These are phyloP conservation scores for Zymoseptoria brevis DNA, from an alignment of 2,329 filamentous ascomycete species.

Conservation along the genomic window DNA sequence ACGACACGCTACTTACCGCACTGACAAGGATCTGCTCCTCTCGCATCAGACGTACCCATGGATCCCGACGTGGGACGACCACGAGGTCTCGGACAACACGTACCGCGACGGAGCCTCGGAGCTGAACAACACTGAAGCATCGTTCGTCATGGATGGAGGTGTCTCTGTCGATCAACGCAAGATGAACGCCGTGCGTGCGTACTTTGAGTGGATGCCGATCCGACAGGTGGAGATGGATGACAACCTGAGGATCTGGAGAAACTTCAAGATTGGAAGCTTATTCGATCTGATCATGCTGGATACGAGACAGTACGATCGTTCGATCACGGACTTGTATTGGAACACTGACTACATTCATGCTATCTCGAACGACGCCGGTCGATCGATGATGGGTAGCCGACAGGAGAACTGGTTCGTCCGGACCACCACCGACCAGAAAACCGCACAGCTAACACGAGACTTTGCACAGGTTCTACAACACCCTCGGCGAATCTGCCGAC, in stretches of 20 bases:
- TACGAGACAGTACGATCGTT: constrained; percentile 60
- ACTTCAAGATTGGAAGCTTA: constrained; percentile 57
- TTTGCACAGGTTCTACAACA: constrained; percentile 47
- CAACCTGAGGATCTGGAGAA: constrained; percentile 60
- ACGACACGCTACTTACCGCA: constrained; percentile 51
- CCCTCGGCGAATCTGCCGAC: constrained; percentile 37
- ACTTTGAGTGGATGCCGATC: constrained; percentile 53
- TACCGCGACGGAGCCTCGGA: constrained; percentile 54
- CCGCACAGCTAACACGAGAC: background rate
- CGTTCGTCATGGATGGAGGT: constrained; percentile 49
- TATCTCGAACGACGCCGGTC: constrained; percentile 59
- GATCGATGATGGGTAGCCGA: constrained; percentile 61
- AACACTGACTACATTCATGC: constrained; percentile 33
- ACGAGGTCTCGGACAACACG: constrained; percentile 54
- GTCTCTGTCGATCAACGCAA: constrained; percentile 66
- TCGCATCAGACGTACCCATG: constrained; percentile 52
- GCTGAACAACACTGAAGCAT: constrained; percentile 59
- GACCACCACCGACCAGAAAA: background rate
- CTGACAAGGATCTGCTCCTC: constrained; percentile 51
- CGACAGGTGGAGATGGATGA: constrained; percentile 61
- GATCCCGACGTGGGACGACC: constrained; percentile 56
- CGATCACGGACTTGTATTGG: constrained; percentile 49
- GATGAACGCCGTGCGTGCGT: constrained; percentile 63
- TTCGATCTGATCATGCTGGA: constrained; percentile 63
- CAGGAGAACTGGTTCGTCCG: constrained; percentile 58